Base-by-base conservation (phyloP, 768 basidiomycete species). In the Strobilomyces confusus region DNA sequence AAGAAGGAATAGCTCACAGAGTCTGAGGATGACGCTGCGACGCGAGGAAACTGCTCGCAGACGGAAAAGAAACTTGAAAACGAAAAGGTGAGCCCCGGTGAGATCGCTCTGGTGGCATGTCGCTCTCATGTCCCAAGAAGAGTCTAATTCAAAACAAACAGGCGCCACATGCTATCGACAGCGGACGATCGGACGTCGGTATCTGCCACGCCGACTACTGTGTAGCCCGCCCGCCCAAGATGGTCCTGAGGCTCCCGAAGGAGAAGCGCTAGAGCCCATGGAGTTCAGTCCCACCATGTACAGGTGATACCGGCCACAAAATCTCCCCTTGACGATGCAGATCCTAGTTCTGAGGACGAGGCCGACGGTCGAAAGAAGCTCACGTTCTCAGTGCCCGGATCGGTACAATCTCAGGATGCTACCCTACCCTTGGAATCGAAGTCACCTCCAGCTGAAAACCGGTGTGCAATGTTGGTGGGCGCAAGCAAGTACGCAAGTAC, bases 31-130 rank as follows among this genome's bases (percentile, higher is more conserved):
- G 4, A 87, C 87, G 0, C 72, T 90, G 3, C 78, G 84, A 37
- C 76, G 86, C 19, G 88, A 92, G 61, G 92, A 94, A 65, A 89
- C 86, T 0, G 88, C 89, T 0, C 75, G 90, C 34, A 93, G 92
- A 70, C 55, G 15, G 55, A 56, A 44, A 56, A 56, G 52, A 56
- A 56, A 19, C 55, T 56, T 30, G 46, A 56, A 11, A 52, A 56
- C 37, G 55, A 56, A 69, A 91, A 89, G 26, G 26, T 26, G 8
- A 4, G 26, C 8, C 8, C 26, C 26, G 8, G 8, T 8, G 4
- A 26, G 26, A 26, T 26, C 26, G 8, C 26, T 4, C 8, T 4
- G 26, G 8, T 8, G 26, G 8, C 26, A 8, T 4, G 26, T 26
- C 26, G 8, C 26, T 8, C 8, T 4, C 8, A 26, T 26, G 26